phyloP scores from a whole-genome alignment of 306 rosid species.

The Luffa acutangula region DNA sequence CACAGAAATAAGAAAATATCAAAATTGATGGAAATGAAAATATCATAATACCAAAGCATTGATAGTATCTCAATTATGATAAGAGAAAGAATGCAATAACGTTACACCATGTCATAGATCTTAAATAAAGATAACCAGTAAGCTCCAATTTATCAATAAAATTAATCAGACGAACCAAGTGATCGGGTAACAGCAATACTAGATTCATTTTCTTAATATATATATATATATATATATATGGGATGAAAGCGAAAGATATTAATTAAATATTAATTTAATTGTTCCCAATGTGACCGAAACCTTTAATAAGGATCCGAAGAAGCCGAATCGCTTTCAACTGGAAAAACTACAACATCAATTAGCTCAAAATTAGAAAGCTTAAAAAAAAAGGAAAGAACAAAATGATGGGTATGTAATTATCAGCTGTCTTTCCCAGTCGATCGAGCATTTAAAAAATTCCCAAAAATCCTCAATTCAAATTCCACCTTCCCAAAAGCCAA shows the following conservation, averaged over 20 bases:
- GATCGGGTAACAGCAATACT: neutral
- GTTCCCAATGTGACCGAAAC: neutral
- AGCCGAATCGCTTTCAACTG: too few species aligned
- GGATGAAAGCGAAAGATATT: neutral
- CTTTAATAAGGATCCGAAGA: too few species aligned
- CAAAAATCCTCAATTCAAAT: conserved; percentile 3
- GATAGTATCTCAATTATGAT: neutral
- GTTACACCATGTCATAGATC: neutral
- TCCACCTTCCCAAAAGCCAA: neutral
- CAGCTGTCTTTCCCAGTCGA: neutral
- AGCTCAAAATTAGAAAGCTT: neutral
- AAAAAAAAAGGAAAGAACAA: neutral
- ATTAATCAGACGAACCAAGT: neutral
- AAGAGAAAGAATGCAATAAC: neutral
- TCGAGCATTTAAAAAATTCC: neutral
- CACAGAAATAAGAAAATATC: neutral
- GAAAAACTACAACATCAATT: neutral
- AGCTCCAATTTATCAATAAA: neutral
- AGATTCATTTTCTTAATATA: neutral
- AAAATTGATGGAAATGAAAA: neutral
- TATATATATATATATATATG: too few species aligned
- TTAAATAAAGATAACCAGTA: neutral
- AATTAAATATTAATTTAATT: neutral
- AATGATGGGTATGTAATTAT: neutral
- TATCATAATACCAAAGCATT: neutral